A percentile compares a stretch with the other conserved stretches of the same genome.
phyloP scores from a whole-genome alignment of 1,139 yeast species.

The Candida albicans region DNA sequence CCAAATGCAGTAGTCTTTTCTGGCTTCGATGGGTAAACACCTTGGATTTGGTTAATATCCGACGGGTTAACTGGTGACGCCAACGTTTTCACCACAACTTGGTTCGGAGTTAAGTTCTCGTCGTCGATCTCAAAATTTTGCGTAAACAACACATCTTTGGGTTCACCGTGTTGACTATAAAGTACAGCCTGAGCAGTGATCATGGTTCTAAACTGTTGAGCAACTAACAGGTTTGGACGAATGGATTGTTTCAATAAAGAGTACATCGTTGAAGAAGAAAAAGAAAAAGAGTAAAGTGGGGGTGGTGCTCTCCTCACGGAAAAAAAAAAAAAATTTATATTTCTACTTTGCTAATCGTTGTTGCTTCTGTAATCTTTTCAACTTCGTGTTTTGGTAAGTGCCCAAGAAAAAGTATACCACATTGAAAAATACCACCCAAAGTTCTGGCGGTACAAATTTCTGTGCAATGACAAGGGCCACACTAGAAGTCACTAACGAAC shows the following conservation, averaged over 20 bases:
- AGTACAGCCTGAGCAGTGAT: constrained; percentile 59
- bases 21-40: constrained; percentile 44
- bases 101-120: constrained; percentile 36
- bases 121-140: constrained; percentile 54
- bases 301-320: background rate
- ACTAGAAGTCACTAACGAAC: constrained; percentile 67
- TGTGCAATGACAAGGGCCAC: constrained; percentile 71
- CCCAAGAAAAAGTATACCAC: constrained; percentile 73
- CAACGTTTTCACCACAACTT: constrained; percentile 59
- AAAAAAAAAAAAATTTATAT: background rate
- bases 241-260: constrained; percentile 8
- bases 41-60: constrained; percentile 42
- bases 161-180: constrained; percentile 60
- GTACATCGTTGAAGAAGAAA: constrained; percentile 6
- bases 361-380: constrained; percentile 46
- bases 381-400: constrained; percentile 70
- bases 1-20: constrained; percentile 32
- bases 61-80: constrained; percentile 78
- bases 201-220: constrained; percentile 34
- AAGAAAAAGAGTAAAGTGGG: constrained; percentile 2
- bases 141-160: constrained; percentile 53
- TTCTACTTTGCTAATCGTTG: constrained; percentile 10
- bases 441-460: constrained; percentile 63
- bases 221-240: constrained; percentile 4
- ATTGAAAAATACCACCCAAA: constrained; percentile 85